Percentiles rank a stretch among this genome's conserved stretches.
Evolutionary conservation across 345 rosid genomes (phyloP).

Genomic region (Euphorbia lathyris): DNA sequence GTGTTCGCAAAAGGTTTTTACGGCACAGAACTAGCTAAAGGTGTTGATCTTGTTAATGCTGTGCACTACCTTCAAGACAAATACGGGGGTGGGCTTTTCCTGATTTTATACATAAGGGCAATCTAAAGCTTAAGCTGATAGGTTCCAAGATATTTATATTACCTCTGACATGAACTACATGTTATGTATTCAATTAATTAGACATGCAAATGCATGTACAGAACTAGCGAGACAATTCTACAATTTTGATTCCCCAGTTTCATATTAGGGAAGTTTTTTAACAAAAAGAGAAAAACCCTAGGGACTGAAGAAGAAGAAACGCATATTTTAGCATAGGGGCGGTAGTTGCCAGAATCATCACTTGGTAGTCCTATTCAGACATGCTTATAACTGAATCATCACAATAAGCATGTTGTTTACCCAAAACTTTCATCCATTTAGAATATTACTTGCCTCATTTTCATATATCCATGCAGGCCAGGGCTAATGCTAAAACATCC

Average conservation of each 20-base stretch:
- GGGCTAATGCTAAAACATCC: not conserved
- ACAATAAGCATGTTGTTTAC: not conserved
- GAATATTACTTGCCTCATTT: not conserved
- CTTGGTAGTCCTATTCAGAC: not conserved
- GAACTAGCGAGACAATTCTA: not conserved
- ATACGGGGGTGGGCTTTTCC: conserved; percentile 83
- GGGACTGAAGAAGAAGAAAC: not conserved
- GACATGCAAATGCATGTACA: not conserved
- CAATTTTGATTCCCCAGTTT: not conserved
- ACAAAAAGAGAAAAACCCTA: not conserved
- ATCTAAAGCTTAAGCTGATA: too few relatives aligned
- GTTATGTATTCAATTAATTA: not conserved
- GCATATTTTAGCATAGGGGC: not conserved
- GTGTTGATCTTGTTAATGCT: conserved; percentile 75
- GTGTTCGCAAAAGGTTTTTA: conserved; percentile 91
- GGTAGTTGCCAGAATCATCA: not conserved
- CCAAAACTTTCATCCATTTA: not conserved
- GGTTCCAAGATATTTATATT: too few relatives aligned
- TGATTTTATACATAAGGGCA: conserved; percentile 86
- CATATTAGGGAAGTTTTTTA: not conserved
- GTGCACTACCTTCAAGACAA: conserved; percentile 88
- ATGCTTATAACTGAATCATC: not conserved
- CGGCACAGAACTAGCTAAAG: conserved; percentile 64
- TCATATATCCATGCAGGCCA: not conserved
- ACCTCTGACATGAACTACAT: not conserved